Evolutionary conservation across 2,329 filamentous ascomycete species (phyloP), one percentile per base, ranked within the genome.

Genomic region (Alternaria triticimaculans): DNA sequence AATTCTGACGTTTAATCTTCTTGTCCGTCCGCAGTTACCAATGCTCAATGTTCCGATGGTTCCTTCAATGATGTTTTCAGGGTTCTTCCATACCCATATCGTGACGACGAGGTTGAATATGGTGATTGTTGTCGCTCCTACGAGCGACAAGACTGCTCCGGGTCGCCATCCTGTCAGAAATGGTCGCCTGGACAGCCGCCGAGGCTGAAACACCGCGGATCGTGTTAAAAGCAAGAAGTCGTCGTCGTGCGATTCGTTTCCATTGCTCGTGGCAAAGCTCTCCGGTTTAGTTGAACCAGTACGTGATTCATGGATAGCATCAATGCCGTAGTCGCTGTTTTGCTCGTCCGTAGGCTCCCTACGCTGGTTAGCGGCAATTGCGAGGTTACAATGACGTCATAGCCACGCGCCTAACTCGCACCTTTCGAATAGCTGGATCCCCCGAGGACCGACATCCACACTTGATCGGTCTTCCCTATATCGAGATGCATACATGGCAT

Each of bases 1-100:
- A 1, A 83, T 37, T 20, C 12, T 28, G 12, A 54, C 33, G 50
- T 46, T 46, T 0, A 11, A 6, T 41, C n/a, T 41, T 41, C 37
- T 10, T 41, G 3, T 41, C 3, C 15, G 37, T 41, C 37, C n/a
- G 3, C n/a, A 41, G n/a, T 41, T 41, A 3, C 37, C n/a, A 41
- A 41, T 41, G 37, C 37, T 41, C 5, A 41, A 41, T 18, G 37
- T 41, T 18, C 37, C n/a, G 37, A 41, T 41, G 0, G 37, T 6
- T 1, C 37, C n/a, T 41, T 41, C n/a, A 41, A 41, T 18, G n/a
- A 11, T 18, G 37, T 41, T 41, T 41, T 41, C n/a, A 18, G 37
- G 37, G 9, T 41, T 41, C 37, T 41, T 41, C 37, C n/a, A 41
- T 11, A 41, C 37, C 37, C n/a, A 41, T 41, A 41, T 41, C n/a